A percentile compares a stretch with the other conserved stretches of the same genome.
phyloP scores from a whole-genome alignment of 805 yeast genomes.

The Kodamaea lidongshanica region DNA sequence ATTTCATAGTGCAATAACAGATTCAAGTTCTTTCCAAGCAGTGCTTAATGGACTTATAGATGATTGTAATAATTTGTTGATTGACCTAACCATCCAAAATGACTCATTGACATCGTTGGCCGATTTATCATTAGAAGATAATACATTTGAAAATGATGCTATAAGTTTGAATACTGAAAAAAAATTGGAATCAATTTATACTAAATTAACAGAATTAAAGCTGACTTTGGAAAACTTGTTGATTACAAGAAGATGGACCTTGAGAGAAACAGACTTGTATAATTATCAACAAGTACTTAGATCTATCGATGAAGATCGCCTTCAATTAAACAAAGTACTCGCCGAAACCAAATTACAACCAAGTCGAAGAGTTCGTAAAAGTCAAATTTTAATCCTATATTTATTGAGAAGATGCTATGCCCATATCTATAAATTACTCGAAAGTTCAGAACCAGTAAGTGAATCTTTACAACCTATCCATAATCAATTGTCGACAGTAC shows the following conservation, averaged over 20 bases:
- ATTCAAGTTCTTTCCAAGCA: slow-evolving; percentile 28
- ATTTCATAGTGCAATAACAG: slow-evolving; percentile 27
- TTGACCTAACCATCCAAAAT: slow-evolving; percentile 53
- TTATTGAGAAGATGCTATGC: slow-evolving; percentile 87
- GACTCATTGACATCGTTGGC: slow-evolving; percentile 21
- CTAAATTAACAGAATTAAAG: slow-evolving; percentile 58
- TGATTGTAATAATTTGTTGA: slow-evolving; percentile 71
- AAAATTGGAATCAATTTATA: slow-evolving; percentile 49
- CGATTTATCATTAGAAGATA: slow-evolving; percentile 17
- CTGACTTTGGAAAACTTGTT: slow-evolving; percentile 73
- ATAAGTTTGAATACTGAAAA: slow-evolving; percentile 8
- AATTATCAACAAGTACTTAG: slow-evolving; percentile 70
- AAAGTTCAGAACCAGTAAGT: slow-evolving; percentile 90
- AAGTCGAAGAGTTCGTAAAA: slow-evolving; percentile 25
- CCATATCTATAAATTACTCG: slow-evolving; percentile 78
- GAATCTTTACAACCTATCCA: slow-evolving; percentile 91
- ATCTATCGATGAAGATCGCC: slow-evolving; percentile 66
- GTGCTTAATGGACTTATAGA: slow-evolving; percentile 72
- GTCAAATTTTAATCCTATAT: slow-evolving; percentile 54
- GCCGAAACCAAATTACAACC: slow-evolving; percentile 10
- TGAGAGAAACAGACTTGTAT: slow-evolving; percentile 92
- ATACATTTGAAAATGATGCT: slow-evolving; percentile 9
- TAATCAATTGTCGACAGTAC: slow-evolving; percentile 86
- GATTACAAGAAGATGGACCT: slow-evolving; percentile 94
- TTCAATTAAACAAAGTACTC: slow-evolving; percentile 27